Conservation (phyloP, 2,329 filamentous ascomycete species). For the Verruconis gallopava region DNA sequence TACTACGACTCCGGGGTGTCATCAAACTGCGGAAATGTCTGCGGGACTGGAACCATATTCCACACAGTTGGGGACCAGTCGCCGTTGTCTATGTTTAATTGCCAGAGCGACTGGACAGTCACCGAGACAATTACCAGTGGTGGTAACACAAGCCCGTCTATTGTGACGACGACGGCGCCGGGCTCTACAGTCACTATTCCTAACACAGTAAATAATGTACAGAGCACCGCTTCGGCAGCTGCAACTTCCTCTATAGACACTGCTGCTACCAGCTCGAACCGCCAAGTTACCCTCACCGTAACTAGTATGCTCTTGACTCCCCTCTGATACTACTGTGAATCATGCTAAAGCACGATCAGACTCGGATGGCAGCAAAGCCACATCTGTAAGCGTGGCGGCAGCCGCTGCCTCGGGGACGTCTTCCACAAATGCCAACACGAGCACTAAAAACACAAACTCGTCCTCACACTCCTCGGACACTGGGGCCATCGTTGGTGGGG, state of each 20-base stretch:
- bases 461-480: neutral
- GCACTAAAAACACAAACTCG: neutral
- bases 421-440: neutral
- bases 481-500: conserved; percentile 8
- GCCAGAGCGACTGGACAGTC: conserved; percentile 3
- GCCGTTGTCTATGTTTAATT: conserved; percentile 7
- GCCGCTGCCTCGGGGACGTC: neutral
- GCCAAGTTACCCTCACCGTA: conserved; percentile 1
- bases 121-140: neutral
- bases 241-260: neutral
- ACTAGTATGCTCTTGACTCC: neutral
- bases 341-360: neutral
- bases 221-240: neutral
- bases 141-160: neutral
- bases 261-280: neutral
- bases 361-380: neutral
- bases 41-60: conserved; percentile 3
- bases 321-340: neutral
- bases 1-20: conserved; percentile 3
- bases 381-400: neutral
- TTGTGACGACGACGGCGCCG: neutral
- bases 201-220: neutral
- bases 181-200: neutral
- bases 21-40: neutral
- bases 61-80: conserved; percentile 3